These are phyloP conservation scores for Collybia mongolica DNA, from an alignment of 768 basidiomycete species.

Conservation along the genomic window DNA sequence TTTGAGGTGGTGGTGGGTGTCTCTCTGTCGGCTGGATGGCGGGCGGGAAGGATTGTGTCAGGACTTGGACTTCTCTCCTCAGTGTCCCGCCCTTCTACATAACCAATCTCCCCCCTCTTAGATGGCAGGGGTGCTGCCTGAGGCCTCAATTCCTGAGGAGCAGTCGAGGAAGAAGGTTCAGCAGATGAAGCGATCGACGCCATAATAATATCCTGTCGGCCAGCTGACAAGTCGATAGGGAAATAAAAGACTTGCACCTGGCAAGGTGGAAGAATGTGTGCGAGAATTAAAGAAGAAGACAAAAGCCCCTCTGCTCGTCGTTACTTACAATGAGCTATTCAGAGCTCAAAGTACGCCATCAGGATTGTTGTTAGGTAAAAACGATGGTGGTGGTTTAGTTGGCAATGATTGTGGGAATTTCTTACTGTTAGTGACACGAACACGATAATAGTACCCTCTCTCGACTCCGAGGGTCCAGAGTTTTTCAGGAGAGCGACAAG, in stretches of 20 bases:
- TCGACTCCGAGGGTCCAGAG: too few relatives aligned
- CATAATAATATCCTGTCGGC: constrained; percentile 18
- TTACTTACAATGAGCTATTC: constrained; percentile 1
- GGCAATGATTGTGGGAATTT: constrained; percentile 6
- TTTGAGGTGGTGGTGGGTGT: constrained; percentile 6
- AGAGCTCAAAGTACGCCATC: background rate
- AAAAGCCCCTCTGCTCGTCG: constrained; percentile 10
- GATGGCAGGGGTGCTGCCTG: constrained; percentile 63
- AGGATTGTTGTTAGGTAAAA: constrained; percentile 11
- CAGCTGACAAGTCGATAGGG: constrained; percentile 17
- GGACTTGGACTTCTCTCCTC: constrained; percentile 14
- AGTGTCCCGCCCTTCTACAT: constrained; percentile 33
- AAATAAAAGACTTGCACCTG: constrained; percentile 37
- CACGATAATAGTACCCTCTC: too few relatives aligned
- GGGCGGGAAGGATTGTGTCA: constrained; percentile 32
- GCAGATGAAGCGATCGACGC: constrained; percentile 23
- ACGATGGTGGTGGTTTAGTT: constrained; percentile 5
- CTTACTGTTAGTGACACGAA: background rate
- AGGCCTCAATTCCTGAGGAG: constrained; percentile 25
- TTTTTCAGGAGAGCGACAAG: too few relatives aligned
- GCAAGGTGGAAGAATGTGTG: constrained; percentile 28
- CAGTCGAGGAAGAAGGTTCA: constrained; percentile 9
- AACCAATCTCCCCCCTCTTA: constrained; percentile 71
- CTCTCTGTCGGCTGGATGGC: constrained; percentile 49
- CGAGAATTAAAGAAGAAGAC: background rate